A percentile compares a stretch with the other conserved stretches of the same genome.
Evolutionary conservation across 345 rosid species (phyloP).

Genomic region (Acer saccharum): DNA sequence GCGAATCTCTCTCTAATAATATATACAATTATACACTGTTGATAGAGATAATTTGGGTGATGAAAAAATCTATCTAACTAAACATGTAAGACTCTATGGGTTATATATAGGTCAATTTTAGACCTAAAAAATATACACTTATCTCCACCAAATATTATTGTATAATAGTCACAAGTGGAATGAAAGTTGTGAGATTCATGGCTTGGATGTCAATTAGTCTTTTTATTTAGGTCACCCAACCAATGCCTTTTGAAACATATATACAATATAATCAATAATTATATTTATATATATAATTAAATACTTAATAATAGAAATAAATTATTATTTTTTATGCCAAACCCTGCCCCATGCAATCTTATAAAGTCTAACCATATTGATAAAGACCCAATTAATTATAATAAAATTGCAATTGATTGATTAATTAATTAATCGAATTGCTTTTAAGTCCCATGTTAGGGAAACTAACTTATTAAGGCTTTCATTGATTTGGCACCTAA

Average conservation of each 20-base stretch:
- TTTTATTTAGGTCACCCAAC: conserved; percentile 50
- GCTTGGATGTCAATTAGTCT: conserved; percentile 21
- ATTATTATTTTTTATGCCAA: conserved; percentile 1
- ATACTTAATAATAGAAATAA: background rate
- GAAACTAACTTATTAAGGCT: conserved; percentile 44
- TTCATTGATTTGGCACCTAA: conserved; percentile 35
- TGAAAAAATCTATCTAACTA: background rate
- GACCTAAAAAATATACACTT: background rate
- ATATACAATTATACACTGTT: background rate
- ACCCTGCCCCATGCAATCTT: conserved; percentile 39
- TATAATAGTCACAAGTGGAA: conserved; percentile 28
- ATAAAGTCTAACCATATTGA: conserved; percentile 25
- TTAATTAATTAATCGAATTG: background rate
- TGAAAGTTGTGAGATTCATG: conserved; percentile 34
- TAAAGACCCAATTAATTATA: background rate
- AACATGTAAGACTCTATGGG: background rate
- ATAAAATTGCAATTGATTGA: background rate
- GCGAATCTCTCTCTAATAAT: too few relatives aligned
- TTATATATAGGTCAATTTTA: background rate
- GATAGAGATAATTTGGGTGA: background rate
- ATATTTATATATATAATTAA: too few relatives aligned
- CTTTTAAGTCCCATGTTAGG: conserved; percentile 45
- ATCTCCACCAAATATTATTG: conserved; percentile 4
- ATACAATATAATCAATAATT: too few relatives aligned
- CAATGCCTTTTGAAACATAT: conserved; percentile 25